Evolutionary conservation across 2,329 filamentous ascomycete genomes (phyloP).

Genomic region (Ciborinia camelliae): DNA sequence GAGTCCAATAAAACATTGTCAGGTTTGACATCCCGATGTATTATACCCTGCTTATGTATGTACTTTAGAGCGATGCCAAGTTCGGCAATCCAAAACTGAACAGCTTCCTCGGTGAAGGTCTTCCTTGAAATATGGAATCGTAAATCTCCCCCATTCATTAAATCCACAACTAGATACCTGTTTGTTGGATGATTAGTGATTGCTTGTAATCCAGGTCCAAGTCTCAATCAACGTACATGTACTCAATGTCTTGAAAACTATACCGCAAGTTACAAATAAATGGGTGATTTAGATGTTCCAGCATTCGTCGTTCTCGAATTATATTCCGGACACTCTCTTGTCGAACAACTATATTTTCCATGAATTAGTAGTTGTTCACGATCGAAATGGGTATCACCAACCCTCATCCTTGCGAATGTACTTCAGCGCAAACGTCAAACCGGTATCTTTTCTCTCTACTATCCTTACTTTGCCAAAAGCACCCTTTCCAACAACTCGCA

Average conservation of each 20-base stretch:
- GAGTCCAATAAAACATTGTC: conserved; percentile 87
- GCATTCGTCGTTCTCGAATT: conserved; percentile 93
- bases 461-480: conserved; percentile 99
- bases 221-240: conserved; percentile 64
- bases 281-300: conserved; percentile 95
- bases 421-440: conserved; percentile 90
- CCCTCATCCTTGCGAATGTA: conserved; percentile 99
- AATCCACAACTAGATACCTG: conserved; percentile 88
- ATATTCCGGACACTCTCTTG: conserved; percentile 98
- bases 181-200: background rate
- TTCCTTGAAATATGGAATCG: conserved; percentile 98
- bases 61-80: conserved; percentile 87
- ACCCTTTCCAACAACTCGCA: conserved; percentile 94
- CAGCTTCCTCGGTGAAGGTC: conserved; percentile 94
- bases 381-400: conserved; percentile 42
- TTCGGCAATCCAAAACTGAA: conserved; percentile 95
- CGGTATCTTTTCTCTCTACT: conserved; percentile 94
- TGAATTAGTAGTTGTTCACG: conserved; percentile 24
- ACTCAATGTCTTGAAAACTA: conserved; percentile 98
- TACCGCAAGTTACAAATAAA: conserved; percentile 98
- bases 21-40: conserved; percentile 87
- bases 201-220: background rate
- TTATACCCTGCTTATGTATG: conserved; percentile 80
- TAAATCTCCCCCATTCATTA: conserved; percentile 96
- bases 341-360: conserved; percentile 69